Evolutionary conservation across 164 flowering plant genomes (phyloP).

Genomic region (Kingdonia uniflora): DNA sequence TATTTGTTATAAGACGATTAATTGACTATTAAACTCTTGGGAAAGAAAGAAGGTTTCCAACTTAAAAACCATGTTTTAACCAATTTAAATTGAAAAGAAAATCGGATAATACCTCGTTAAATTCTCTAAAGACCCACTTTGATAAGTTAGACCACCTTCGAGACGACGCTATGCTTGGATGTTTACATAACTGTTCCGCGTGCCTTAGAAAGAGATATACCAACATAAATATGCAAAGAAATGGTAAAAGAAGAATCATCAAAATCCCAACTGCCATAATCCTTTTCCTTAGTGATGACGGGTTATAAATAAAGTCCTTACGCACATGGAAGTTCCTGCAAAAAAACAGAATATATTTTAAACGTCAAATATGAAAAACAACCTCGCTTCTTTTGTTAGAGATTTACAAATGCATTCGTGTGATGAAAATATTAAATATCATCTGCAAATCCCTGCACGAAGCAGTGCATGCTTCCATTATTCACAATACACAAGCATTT

Average conservation of each 20-base stretch:
- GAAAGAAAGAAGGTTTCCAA: no score
- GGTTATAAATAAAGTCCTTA: constrained; percentile 73
- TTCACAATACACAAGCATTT: neutral
- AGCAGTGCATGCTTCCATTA: neutral
- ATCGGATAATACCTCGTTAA: constrained; percentile 65
- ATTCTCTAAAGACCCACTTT: constrained; percentile 94
- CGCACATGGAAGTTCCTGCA: constrained; percentile 67
- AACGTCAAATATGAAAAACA: neutral
- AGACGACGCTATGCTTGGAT: constrained; percentile 91
- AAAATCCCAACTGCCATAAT: constrained; percentile 75
- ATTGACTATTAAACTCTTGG: no score
- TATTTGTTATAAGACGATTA: no score
- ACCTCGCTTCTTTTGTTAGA: no score
- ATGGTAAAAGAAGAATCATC: constrained; percentile 89
- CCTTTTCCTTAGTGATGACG: constrained; percentile 65
- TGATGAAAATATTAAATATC: no score
- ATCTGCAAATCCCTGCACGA: neutral
- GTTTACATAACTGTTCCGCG: constrained; percentile 92
- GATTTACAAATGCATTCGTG: neutral
- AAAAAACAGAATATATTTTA: constrained; percentile 7
- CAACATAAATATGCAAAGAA: constrained; percentile 84
- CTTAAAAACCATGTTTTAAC: no score
- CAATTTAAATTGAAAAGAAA: no score
- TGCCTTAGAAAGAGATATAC: constrained; percentile 89
- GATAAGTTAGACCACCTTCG: constrained; percentile 97